A percentile compares a stretch with the other conserved stretches of the same genome.
Evolutionary conservation across 305 asterid genomes (phyloP).

Genomic region (Fraxinus latifolia): DNA sequence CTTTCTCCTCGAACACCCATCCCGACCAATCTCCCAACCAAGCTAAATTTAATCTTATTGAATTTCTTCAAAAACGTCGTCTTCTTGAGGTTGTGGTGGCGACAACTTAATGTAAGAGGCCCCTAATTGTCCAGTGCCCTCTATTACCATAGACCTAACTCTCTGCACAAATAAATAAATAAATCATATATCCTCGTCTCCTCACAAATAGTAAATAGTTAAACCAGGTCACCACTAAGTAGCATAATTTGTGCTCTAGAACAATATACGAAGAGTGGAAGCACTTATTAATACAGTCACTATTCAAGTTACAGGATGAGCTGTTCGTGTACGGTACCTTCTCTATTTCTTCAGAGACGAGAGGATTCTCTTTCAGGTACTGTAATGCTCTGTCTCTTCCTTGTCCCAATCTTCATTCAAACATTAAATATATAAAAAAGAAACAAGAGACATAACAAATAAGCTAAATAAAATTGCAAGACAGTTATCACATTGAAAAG

Average conservation of each 20-base stretch:
- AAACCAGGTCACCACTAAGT: not conserved
- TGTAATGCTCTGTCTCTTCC: slow-evolving; percentile 95
- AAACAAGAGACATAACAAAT: not conserved
- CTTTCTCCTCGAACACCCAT: not conserved
- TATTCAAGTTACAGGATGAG: slow-evolving; percentile 5
- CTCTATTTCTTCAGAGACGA: slow-evolving; percentile 75
- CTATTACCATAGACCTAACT: slow-evolving; percentile 61
- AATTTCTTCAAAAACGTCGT: slow-evolving; percentile 46
- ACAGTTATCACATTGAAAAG: not conserved
- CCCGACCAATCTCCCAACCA: not conserved
- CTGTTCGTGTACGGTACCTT: slow-evolving; percentile 47
- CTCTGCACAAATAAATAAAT: slow-evolving; percentile 45
- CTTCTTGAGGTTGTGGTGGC: slow-evolving; percentile 44
- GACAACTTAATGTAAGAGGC: slow-evolving; percentile 39
- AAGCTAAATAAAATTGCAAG: slow-evolving; percentile 4
- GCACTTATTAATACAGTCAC: not conserved
- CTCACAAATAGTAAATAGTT: not conserved
- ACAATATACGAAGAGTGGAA: not conserved
- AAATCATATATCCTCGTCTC: not conserved
- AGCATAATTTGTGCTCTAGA: not conserved
- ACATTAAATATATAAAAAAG: slow-evolving; percentile 1
- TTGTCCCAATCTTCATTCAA: slow-evolving; percentile 76
- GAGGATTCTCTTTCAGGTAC: slow-evolving; percentile 73
- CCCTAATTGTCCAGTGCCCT: slow-evolving; percentile 52
- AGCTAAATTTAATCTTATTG: slow-evolving; percentile 27